Base-by-base conservation (phyloP, 2,329 filamentous ascomycete genomes). In the Colletotrichum lindemuthianum region DNA sequence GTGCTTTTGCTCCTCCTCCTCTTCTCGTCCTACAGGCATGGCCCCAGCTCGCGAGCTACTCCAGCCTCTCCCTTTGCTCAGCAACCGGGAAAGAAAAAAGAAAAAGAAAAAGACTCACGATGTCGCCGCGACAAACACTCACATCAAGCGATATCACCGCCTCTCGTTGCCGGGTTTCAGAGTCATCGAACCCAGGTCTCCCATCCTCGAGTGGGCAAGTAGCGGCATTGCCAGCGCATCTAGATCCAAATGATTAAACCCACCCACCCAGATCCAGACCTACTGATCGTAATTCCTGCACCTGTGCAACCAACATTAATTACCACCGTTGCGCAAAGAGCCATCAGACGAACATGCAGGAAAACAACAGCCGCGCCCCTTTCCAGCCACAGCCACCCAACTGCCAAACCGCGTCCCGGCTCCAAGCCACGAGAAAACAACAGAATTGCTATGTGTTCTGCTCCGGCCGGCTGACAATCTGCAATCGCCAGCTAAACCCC, bases 21-120 rank as follows among this genome's bases (percentile, higher is more conserved):
- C 6, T 50, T 5, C 10, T 34, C 13, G 12, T 34, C 48, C 16
- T 33, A 36, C 39, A 45, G 16, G 39, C 57, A 48, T 56, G 51
- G 57, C 37, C 58, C 58, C 57, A 65, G 61, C 61, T 65, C 37
- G 8, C 6, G 11, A 56, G 52, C 52, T 59, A 45, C 44, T 32
- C 16, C 33, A 36, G 58, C 51, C 58, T 57, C 45, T 61, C 61
- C 39, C 56, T 51, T 47, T 61, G 45, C 58, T 47, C 15, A 47
- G 51, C 58, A 65, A 63, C 55, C 34, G 32, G 4, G 24, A 24
- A 24, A 24, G 24, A 24, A 24, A 24, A 24, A 24, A 24, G 24
- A 24, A 24, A 24, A 24, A 24, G 24, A 24, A 24, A 24, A 24
- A 39, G 47, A 40, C 44, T 48, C 58, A 36, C 50, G 51, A 61